Percentiles rank a stretch among this genome's conserved stretches.
phyloP scores from a whole-genome alignment of 164 flowering plant genomes.

The Macadamia integrifolia region DNA sequence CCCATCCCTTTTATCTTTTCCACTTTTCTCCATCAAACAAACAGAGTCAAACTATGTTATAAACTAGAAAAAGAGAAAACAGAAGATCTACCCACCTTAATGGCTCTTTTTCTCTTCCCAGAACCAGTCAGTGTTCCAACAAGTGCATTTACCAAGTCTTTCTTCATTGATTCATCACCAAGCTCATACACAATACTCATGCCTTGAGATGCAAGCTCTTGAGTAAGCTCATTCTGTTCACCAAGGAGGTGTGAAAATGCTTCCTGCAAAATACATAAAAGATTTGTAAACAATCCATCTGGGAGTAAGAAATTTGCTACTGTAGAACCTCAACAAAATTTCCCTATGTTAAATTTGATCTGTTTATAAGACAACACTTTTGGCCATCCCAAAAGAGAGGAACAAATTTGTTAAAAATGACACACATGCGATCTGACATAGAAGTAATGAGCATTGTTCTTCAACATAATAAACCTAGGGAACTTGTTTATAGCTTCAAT shows the following conservation, averaged over 20 bases:
- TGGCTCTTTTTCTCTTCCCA: slow-evolving; percentile 93
- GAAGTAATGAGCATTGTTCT: too few species aligned
- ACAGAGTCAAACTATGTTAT: too few species aligned
- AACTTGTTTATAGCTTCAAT: too few species aligned
- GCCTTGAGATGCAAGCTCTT: slow-evolving; percentile 98
- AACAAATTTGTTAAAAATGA: too few species aligned
- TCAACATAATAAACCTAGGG: too few species aligned
- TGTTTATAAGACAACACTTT: too few species aligned
- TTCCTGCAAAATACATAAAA: slow-evolving; percentile 54
- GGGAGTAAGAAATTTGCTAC: too few species aligned
- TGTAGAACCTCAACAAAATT: too few species aligned
- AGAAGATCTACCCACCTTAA: slow-evolving; percentile 51
- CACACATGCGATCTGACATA: too few species aligned
- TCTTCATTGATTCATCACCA: slow-evolving; percentile 85
- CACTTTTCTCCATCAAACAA: too few species aligned
- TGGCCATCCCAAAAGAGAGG: too few species aligned
- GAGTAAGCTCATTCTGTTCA: slow-evolving; percentile 94
- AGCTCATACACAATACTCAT: slow-evolving; percentile 97
- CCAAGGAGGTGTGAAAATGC: slow-evolving; percentile 91
- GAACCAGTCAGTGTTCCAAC: slow-evolving; percentile 88
- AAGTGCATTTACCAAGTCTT: slow-evolving; percentile 83
- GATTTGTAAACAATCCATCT: neutral
- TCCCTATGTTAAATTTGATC: neutral
- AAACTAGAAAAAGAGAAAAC: neutral
- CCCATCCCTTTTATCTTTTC: too few species aligned